Percentiles rank a stretch among this genome's conserved stretches.
Conservation (phyloP, 495 filamentous ascomycete genomes). For the Penicillium antarcticum region DNA sequence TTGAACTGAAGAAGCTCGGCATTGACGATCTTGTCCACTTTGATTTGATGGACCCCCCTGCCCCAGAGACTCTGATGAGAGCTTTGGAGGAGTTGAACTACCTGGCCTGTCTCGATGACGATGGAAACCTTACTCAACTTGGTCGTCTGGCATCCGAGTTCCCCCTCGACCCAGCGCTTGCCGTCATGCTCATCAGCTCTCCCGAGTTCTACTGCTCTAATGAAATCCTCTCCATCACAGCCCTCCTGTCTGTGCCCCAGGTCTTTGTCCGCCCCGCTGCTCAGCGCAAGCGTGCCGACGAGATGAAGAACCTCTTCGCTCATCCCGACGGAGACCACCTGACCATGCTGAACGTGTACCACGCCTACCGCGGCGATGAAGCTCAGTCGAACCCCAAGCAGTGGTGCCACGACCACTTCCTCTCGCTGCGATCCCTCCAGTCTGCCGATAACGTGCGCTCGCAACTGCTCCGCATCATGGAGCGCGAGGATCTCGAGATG, state of each 20-base stretch:
- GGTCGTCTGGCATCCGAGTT: constrained; percentile 92
- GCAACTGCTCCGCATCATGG: constrained; percentile 95
- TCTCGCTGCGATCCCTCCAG: constrained; percentile 83
- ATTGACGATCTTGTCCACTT: constrained; percentile 97
- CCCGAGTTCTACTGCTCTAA: constrained; percentile 99
- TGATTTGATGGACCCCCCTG: constrained; percentile 97
- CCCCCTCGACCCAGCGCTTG: constrained; percentile 89
- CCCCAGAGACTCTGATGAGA: constrained; percentile 97
- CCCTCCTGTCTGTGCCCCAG: constrained; percentile 90
- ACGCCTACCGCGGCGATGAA: constrained; percentile 82
- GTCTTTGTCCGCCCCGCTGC: constrained; percentile 86
- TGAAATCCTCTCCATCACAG: constrained; percentile 92
- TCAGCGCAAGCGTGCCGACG: constrained; percentile 87
- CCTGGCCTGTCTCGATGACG: constrained; percentile 92
- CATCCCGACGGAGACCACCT: constrained; percentile 94
- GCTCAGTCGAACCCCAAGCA: constrained; percentile 72
- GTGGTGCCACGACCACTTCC: constrained; percentile 98
- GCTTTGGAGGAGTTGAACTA: constrained; percentile 98
- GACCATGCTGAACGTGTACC: constrained; percentile 95
- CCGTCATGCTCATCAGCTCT: constrained; percentile 96
- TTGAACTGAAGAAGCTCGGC: constrained; percentile 97
- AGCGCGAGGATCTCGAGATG: constrained; percentile 79
- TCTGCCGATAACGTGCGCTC: constrained; percentile 90
- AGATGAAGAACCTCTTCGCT: constrained; percentile 93
- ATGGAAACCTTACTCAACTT: constrained; percentile 82